Percentiles rank a stretch among this genome's conserved stretches.
Evolutionary conservation across 2,329 filamentous ascomycete genomes (phyloP).

Genomic region (Dothistroma pini): DNA sequence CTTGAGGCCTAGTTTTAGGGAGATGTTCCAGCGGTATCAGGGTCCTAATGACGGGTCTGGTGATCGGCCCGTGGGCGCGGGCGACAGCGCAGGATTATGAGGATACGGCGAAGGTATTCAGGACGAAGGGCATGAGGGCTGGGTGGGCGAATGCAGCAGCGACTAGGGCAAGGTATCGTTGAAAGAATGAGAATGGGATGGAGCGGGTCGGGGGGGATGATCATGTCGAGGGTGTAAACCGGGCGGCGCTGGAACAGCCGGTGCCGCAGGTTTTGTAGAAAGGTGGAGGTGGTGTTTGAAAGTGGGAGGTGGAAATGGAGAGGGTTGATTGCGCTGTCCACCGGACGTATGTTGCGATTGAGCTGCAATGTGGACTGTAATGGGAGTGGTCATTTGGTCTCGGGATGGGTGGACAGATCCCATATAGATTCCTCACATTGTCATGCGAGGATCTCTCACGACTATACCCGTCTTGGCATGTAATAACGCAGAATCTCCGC

Average conservation of each 20-base stretch:
- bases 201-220: neutral
- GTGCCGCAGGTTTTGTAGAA: neutral
- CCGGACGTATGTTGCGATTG: too few relatives aligned
- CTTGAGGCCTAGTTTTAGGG: neutral
- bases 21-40: neutral
- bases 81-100: neutral
- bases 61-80: neutral
- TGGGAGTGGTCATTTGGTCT: too few relatives aligned
- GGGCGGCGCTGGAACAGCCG: neutral
- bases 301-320: too few relatives aligned
- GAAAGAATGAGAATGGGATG: neutral
- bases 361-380: too few relatives aligned
- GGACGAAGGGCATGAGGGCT: neutral
- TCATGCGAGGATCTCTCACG: neutral
- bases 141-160: neutral
- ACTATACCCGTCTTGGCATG: neutral
- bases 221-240: neutral
- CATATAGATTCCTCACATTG: too few relatives aligned
- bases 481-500: neutral
- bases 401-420: too few relatives aligned
- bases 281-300: too few relatives aligned
- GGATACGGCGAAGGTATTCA: neutral
- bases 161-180: neutral
- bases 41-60: neutral
- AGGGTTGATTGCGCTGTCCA: too few relatives aligned